phyloP scores from a whole-genome alignment of 305 asterid species.

The Striga hermonthica region DNA sequence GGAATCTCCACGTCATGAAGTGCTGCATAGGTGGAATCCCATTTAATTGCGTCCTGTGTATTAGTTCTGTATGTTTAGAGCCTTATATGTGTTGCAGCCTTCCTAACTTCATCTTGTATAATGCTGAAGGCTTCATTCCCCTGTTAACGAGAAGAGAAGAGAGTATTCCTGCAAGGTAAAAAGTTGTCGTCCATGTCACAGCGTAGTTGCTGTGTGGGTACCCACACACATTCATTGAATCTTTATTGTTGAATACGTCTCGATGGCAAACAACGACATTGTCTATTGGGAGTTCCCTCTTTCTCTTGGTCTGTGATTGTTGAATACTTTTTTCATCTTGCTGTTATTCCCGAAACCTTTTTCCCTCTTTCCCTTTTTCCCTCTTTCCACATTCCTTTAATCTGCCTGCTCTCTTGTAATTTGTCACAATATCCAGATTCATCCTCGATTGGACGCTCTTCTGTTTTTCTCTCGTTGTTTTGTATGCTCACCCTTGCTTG shows the following conservation, averaged over 20 bases:
- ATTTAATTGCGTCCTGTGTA: constrained; percentile 55
- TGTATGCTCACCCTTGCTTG: constrained; percentile 24
- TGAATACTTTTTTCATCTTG: constrained; percentile 30
- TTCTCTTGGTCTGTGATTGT: constrained; percentile 26
- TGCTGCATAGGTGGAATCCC: constrained; percentile 85
- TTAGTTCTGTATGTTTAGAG: constrained; percentile 60
- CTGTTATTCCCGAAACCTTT: constrained; percentile 29
- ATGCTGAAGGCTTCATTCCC: constrained; percentile 98
- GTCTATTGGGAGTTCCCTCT: constrained; percentile 25
- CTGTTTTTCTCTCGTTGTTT: constrained; percentile 27
- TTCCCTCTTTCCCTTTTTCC: constrained; percentile 25
- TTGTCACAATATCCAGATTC: constrained; percentile 21
- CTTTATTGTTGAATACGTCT: constrained; percentile 32
- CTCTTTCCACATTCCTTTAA: constrained; percentile 21
- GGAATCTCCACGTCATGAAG: constrained; percentile 85
- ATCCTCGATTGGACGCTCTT: constrained; percentile 26
- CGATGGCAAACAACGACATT: constrained; percentile 27
- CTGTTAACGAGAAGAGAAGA: constrained; percentile 89
- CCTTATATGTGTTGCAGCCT: constrained; percentile 61
- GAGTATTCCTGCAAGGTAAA: constrained; percentile 98
- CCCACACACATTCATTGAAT: constrained; percentile 33
- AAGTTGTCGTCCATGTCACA: constrained; percentile 35
- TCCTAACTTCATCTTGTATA: constrained; percentile 77
- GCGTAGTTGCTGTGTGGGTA: constrained; percentile 49
- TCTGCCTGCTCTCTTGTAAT: constrained; percentile 25